phyloP scores from a whole-genome alignment of 1,139 yeast species.

The Pneumocystis oryctolagi region DNA sequence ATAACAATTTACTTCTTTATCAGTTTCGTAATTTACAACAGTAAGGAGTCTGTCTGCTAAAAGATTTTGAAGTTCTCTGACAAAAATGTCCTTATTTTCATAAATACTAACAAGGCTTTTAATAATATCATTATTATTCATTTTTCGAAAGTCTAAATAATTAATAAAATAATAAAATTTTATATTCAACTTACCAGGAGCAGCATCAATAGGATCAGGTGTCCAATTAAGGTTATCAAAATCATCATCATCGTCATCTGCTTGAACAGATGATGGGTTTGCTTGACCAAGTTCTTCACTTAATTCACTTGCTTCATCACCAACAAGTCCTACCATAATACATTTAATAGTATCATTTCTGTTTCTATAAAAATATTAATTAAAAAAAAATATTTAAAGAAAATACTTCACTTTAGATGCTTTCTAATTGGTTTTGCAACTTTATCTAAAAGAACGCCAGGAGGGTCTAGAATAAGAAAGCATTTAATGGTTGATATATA shows the following conservation, averaged over 20 bases:
- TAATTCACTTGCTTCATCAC: slow-evolving; percentile 33
- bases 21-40: slow-evolving; percentile 33
- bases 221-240: slow-evolving; percentile 44
- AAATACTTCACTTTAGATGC: slow-evolving; percentile 31
- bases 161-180: neutral
- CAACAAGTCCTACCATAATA: slow-evolving; percentile 58
- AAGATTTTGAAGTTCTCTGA: slow-evolving; percentile 51
- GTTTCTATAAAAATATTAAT: slow-evolving; percentile 22
- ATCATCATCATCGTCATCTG: slow-evolving; percentile 6
- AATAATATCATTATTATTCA: slow-evolving; percentile 43
- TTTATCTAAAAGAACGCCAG: slow-evolving; percentile 67
- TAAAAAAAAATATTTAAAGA: neutral
- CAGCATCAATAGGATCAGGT: slow-evolving; percentile 88
- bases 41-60: slow-evolving; percentile 49
- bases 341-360: slow-evolving; percentile 60
- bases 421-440: slow-evolving; percentile 61
- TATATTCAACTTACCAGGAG: slow-evolving; percentile 49
- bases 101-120: slow-evolving; percentile 61
- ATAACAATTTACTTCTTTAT: slow-evolving; percentile 16
- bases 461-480: slow-evolving; percentile 67
- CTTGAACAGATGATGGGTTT: slow-evolving; percentile 7
- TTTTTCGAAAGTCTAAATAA: slow-evolving; percentile 31
- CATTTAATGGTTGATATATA: slow-evolving; percentile 62
- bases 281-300: slow-evolving; percentile 35
- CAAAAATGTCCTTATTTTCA: slow-evolving; percentile 61